phyloP scores from a whole-genome alignment of 306 rosid species.

The Sesbania bispinosa region DNA sequence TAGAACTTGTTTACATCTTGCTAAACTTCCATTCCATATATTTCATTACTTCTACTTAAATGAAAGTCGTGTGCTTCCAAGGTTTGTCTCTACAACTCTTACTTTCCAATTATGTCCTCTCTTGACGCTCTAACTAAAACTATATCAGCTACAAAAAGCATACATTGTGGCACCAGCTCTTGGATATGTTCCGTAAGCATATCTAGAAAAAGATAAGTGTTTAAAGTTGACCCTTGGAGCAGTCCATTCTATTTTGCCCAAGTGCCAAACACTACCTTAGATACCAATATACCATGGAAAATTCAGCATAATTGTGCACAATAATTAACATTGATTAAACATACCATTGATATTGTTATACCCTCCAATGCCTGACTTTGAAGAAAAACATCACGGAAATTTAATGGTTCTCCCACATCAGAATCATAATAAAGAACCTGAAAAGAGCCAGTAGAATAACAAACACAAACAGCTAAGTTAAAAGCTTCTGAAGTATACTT shows the following conservation, averaged over 20 bases:
- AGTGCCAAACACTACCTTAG: not conserved
- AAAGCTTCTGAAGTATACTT: not conserved
- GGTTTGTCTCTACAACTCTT: too few species aligned
- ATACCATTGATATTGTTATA: constrained; percentile 89
- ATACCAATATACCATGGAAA: not conserved
- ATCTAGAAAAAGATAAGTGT: too few species aligned
- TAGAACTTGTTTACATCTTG: too few species aligned
- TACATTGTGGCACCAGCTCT: too few species aligned
- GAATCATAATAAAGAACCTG: constrained; percentile 83
- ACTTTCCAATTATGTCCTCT: too few species aligned
- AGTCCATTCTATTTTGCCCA: not conserved
- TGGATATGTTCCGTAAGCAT: too few species aligned
- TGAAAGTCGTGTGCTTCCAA: too few species aligned
- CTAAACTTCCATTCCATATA: too few species aligned
- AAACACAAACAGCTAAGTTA: constrained; percentile 12
- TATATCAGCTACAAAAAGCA: too few species aligned
- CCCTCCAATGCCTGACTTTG: constrained; percentile 98
- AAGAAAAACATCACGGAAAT: constrained; percentile 85
- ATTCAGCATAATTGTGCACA: not conserved
- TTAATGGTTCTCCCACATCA: constrained; percentile 81
- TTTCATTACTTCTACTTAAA: too few species aligned
- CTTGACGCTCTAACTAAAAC: too few species aligned
- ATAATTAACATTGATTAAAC: constrained; percentile 21
- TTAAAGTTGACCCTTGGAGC: too few species aligned
- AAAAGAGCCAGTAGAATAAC: constrained; percentile 22